Evolutionary conservation across 495 filamentous ascomycete species (phyloP), one percentile per base, ranked within the genome.

Genomic region (Tuber brumale): DNA sequence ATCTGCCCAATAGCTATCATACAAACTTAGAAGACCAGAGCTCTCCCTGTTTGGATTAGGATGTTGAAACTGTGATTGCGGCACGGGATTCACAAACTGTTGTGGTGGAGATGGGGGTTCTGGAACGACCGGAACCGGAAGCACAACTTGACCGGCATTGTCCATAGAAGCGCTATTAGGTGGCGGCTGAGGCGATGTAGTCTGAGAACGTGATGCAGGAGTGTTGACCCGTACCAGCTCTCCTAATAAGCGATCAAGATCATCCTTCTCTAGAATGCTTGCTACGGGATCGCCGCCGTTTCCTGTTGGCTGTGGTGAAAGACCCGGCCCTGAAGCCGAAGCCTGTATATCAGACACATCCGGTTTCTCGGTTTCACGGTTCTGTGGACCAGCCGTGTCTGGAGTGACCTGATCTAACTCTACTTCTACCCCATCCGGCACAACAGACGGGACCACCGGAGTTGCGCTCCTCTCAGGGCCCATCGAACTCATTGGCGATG

Each of bases 1-100:
- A 37, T 82, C 70, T 44, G 77, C 73, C 80, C 80, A 82, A 43
- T 82, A 82, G 27, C 74, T 80, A 72, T 82, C 80, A n/a, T 82
- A 82, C 12, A 82, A n/a, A 72, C 73, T 76, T 31, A 82, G 79
- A n/a, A 77, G 76, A 16, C 77, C 80, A 69, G 77, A 44, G 31
- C 77, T 80, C 27, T 79, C 79, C 70, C 79, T 77, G 39, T 72
- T 72, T 35, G 75, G 48, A 37, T 71, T 61, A n/a, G 66, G 39
- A 6, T 10, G 70, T 31, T 66, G 57, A 23, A 23, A 37, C 42
- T 80, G 16, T 46, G 69, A 45, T 43, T 39, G 70, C 19, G 72
- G 70, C 41, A 46, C 71, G 41, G 43, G 39, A 43, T 72, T 18
- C 10, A 42, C 77, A 57, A 43, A 44, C 27, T 31, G 12, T 39